phyloP scores from a whole-genome alignment of 495 filamentous ascomycete species.

The Penicillium atrosanguineum region DNA sequence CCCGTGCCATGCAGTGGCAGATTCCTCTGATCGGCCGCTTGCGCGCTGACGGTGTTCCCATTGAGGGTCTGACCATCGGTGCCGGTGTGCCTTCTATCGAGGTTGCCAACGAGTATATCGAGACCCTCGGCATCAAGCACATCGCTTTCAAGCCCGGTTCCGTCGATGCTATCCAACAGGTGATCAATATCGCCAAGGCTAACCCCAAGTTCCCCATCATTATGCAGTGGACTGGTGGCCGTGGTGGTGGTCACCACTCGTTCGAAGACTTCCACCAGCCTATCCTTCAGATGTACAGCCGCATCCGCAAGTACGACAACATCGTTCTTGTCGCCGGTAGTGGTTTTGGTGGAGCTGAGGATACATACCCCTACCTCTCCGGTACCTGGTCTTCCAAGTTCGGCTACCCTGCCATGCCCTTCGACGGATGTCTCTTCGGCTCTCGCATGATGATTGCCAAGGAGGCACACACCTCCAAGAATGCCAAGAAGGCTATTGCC shows the following conservation, averaged over 20 bases:
- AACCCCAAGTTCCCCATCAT: slow-evolving; percentile 47
- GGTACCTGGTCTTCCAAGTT: slow-evolving; percentile 42
- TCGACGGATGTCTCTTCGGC: slow-evolving; percentile 48
- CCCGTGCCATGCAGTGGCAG: slow-evolving; percentile 95
- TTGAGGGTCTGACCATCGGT: slow-evolving; percentile 73
- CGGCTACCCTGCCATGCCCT: slow-evolving; percentile 46
- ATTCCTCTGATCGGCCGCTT: slow-evolving; percentile 86
- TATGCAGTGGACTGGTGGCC: slow-evolving; percentile 52
- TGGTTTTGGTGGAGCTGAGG: slow-evolving; percentile 47
- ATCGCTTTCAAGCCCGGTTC: slow-evolving; percentile 53
- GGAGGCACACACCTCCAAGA: slow-evolving; percentile 88
- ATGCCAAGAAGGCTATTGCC: slow-evolving; percentile 92
- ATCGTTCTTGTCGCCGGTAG: slow-evolving; percentile 49
- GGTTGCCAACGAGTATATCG: slow-evolving; percentile 46
- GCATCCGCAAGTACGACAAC: slow-evolving; percentile 43
- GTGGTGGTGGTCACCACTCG: slow-evolving; percentile 52
- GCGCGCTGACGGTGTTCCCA: slow-evolving; percentile 82
- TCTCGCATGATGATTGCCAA: slow-evolving; percentile 51
- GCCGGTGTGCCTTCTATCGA: slow-evolving; percentile 51
- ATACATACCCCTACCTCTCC: slow-evolving; percentile 47
- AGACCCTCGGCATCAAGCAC: slow-evolving; percentile 45
- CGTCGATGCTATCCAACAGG: slow-evolving; percentile 41
- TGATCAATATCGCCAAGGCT: slow-evolving; percentile 45
- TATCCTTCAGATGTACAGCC: slow-evolving; percentile 42
- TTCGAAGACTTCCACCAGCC: slow-evolving; percentile 52